Evolutionary conservation across 2,329 filamentous ascomycete species (phyloP).

Genomic region (Colletotrichum liriopes): DNA sequence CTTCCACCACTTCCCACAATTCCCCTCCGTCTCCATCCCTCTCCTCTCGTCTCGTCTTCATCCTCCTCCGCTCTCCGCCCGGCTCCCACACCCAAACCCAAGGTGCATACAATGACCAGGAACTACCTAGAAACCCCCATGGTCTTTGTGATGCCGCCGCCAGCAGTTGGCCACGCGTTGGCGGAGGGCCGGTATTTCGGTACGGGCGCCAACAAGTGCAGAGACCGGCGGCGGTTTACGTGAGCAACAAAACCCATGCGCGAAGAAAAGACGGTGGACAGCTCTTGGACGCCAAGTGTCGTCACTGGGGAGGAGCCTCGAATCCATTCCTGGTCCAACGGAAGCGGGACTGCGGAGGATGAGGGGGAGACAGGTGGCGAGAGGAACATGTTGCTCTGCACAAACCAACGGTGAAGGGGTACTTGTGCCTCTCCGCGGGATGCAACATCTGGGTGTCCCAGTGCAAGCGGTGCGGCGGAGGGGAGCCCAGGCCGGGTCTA

Average conservation of each 20-base stretch:
- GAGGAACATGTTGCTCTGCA: slow-evolving; percentile 6
- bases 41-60: slow-evolving; percentile 20
- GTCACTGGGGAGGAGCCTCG: slow-evolving; percentile 21
- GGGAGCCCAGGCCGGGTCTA: slow-evolving; percentile 14
- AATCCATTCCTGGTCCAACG: slow-evolving; percentile 1
- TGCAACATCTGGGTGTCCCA: slow-evolving; percentile 15
- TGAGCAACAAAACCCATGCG: slow-evolving; percentile 1
- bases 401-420: neutral
- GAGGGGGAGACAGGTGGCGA: slow-evolving; percentile 18
- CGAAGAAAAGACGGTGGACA: slow-evolving; percentile 21
- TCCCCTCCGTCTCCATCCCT: neutral
- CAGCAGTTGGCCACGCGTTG: slow-evolving; percentile 24
- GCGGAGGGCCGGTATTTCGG: neutral
- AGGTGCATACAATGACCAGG: slow-evolving; percentile 19
- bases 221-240: slow-evolving; percentile 13
- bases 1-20: slow-evolving; percentile 5
- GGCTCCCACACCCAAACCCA: slow-evolving; percentile 29
- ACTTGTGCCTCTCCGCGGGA: slow-evolving; percentile 14
- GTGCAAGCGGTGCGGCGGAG: slow-evolving; percentile 12
- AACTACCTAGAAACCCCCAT: slow-evolving; percentile 17
- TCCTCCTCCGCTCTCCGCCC: slow-evolving; percentile 26
- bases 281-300: slow-evolving; percentile 28
- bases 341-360: slow-evolving; percentile 16
- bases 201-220: slow-evolving; percentile 4
- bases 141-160: slow-evolving; percentile 1